A percentile compares a stretch with the other conserved stretches of the same genome.
Conservation (phyloP, 1,139 yeast genomes). For the Kazachstania sp. region DNA sequence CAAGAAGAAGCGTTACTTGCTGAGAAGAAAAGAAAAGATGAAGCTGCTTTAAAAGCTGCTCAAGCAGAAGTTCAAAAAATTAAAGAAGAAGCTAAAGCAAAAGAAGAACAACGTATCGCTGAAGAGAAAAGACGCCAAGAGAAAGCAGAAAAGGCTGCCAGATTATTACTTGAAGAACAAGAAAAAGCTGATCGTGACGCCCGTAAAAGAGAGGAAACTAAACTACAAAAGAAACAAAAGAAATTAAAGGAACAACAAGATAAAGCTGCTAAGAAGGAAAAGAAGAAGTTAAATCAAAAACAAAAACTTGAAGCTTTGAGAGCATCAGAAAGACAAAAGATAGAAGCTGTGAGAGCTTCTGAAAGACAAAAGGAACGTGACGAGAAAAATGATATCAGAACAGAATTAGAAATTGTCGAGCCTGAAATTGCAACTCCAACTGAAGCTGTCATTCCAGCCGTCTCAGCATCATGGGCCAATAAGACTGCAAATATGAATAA, state of each 20-base stretch:
- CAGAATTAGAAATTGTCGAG: not conserved
- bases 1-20: slow-evolving; percentile 1
- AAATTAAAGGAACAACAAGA: slow-evolving; percentile 11
- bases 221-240: slow-evolving; percentile 11
- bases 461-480: slow-evolving; percentile 40
- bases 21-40: not conserved
- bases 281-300: slow-evolving; percentile 4
- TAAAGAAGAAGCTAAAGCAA: not conserved
- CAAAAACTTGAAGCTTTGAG: slow-evolving; percentile 1
- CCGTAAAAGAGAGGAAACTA: slow-evolving; percentile 15
- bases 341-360: not conserved
- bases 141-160: slow-evolving; percentile 21
- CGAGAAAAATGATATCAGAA: not conserved
- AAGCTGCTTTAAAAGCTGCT: not conserved
- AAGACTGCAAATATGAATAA: slow-evolving; percentile 21
- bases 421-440: not conserved
- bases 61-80: not conserved
- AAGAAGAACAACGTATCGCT: not conserved
- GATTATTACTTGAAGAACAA: slow-evolving; percentile 19
- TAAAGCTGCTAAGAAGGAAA: slow-evolving; percentile 5
- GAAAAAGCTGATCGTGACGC: slow-evolving; percentile 13
- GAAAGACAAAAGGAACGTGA: not conserved
- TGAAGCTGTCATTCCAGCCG: slow-evolving; percentile 6
- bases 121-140: slow-evolving; percentile 11
- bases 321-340: slow-evolving; percentile 1